Base-by-base conservation (phyloP, 371 early-diverging fungal genomes). In the Gilbertella persicaria region DNA sequence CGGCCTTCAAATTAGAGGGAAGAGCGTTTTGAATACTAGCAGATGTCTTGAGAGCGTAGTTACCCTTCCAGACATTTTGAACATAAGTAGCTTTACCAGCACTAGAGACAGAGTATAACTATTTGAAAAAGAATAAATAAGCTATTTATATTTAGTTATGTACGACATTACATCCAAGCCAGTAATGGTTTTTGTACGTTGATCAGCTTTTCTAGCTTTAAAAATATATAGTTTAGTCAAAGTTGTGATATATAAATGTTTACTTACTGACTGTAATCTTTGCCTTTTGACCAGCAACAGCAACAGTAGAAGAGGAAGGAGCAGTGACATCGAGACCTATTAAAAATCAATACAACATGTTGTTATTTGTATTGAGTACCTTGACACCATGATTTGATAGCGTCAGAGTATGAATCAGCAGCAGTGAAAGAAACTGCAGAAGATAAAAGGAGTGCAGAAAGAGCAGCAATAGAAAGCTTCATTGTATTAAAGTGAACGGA, bases 381-480 rank as follows among this genome's bases (percentile, higher is more conserved):
- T 50, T 35, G 21, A 53, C 78, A 77, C 69, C 69, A 77, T 47
- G 69, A 47, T 26, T 71, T 67, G 25, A 67, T 71, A 37, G 73
- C 71, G 58, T 68, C 69, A 60, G 73, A 58, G 36, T 77, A 73
- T 16, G 58, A 60, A 45, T 77, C 78, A 46, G 69, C 78, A 14
- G 58, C 38, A n/a, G 62, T 59, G 36, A 66, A 43, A 29, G 67
- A 46, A 53, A 60, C 41, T 36, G 72, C 67, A 20, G 67, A 35
- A 24, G 67, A 53, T 19, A 75, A 51, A 25, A 66, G 23, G 36
- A 77, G 51, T 30, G 71, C 67, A 42, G 78, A 71, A 20, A 69
- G 51, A 26, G 78, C 68, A 42, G 71, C 66, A 62, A 73, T 55
- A 54, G 73, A 77, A 56, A 77, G 64, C 62, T 73, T 77, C 78